Base-by-base conservation (phyloP, 805 yeast genomes). In the Hyphopichia homilentoma region DNA sequence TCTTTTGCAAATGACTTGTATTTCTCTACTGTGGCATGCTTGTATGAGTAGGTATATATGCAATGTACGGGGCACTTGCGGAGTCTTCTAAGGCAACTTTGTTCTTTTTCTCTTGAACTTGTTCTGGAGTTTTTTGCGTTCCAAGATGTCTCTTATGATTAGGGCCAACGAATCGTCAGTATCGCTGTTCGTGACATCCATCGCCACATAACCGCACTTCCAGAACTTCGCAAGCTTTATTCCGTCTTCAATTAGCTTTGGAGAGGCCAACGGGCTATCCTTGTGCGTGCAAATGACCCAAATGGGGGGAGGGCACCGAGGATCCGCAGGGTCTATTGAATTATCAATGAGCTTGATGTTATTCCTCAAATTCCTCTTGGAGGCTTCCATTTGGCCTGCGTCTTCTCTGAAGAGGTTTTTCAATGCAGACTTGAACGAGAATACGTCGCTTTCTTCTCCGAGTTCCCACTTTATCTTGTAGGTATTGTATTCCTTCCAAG, bases 371-470 rank as follows among this genome's bases (percentile, higher is more conserved):
- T 59, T 53, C 38, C 41, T 61, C 16, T 47, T 45, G 27, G 39
- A 29, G 4, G 36, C 27, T 25, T 53, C 57, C 12, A 37, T 22
- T 15, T 48, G 54, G 14, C 28, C 29, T 30, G 34, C 53, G 33
- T 39, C 63, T 26, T 65, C 60, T 37, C 70, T 71, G 81, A 85
- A 78, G 39, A 80, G 59, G 39, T 65, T 75, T 38, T 73, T 77
- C 23, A 83, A 48, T 3, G 80, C 75, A 32, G 72, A 64, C 37
- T 79, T 69, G 19, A 83, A 44, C 0, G 84, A 77, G 44, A 76
- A 79, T 0, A 79, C 66, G 48, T 83, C 93, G 25, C 74, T 72
- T 50, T 83, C 93, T 45, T 75, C 66, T 3, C 87, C 86, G 25
- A 63, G 61, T 30, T 76, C 71, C 82, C 86, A 78, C 21, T 65